These are phyloP conservation scores for Rhododendron molle DNA, from an alignment of 148 eudicot species.

Conservation along the genomic window DNA sequence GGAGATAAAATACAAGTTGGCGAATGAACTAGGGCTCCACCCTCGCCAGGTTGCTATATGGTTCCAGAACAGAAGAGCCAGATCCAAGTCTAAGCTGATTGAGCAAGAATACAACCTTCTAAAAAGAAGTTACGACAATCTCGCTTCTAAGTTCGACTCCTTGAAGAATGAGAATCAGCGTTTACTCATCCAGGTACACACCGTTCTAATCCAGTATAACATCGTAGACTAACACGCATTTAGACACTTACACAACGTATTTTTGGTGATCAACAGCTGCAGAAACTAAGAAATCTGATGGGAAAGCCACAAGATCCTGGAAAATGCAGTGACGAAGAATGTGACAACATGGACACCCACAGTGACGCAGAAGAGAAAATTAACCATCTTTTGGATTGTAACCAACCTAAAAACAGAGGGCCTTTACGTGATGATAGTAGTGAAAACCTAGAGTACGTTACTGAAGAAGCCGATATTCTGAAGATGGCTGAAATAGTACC, in stretches of 20 bases:
- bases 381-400: background rate
- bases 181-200: conserved; percentile 36
- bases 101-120: conserved; percentile 40
- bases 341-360: conserved; percentile 7
- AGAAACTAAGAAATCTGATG: conserved; percentile 30
- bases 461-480: conserved; percentile 12
- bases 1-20: conserved; percentile 41
- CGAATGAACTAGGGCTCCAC: conserved; percentile 44
- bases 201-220: background rate
- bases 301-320: conserved; percentile 9
- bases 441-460: conserved; percentile 11
- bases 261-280: conserved; percentile 28
- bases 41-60: conserved; percentile 61
- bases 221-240: background rate
- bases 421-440: background rate
- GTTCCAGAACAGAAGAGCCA: conserved; percentile 58
- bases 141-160: conserved; percentile 34
- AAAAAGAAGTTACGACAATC: conserved; percentile 30
- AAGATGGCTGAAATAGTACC: conserved; percentile 15
- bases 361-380: conserved; percentile 1
- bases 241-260: background rate
- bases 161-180: conserved; percentile 38
- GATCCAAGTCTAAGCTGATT: conserved; percentile 51
- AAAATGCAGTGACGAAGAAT: conserved; percentile 8
- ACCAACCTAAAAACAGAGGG: background rate